Conservation (phyloP, 805 yeast species). For the Grigorovia humatica region DNA sequence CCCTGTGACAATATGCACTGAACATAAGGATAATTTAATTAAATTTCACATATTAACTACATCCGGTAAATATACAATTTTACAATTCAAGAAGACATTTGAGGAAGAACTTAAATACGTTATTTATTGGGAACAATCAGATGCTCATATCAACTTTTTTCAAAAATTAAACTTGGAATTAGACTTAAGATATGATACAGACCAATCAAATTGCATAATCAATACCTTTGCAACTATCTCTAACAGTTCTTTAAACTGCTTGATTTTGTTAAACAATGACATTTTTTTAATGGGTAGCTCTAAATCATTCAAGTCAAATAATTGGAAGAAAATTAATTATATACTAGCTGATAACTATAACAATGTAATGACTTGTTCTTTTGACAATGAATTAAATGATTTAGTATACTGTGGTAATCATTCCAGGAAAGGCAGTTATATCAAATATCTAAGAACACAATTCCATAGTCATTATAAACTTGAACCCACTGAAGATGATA, state of each 20-base stretch:
- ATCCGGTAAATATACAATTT: not conserved
- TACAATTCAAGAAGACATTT: slow-evolving; percentile 1
- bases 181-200: not conserved
- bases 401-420: not conserved
- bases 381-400: not conserved
- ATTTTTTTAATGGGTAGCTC: not conserved
- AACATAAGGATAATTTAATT: not conserved
- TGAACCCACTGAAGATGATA: not conserved
- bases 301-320: not conserved
- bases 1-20: not conserved
- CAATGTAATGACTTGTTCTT: not conserved
- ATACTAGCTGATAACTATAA: not conserved
- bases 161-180: not conserved
- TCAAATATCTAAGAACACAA: not conserved
- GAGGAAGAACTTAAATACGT: slow-evolving; percentile 6
- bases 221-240: not conserved
- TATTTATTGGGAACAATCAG: slow-evolving; percentile 2
- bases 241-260: not conserved
- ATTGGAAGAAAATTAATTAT: not conserved
- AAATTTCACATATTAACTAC: slow-evolving; percentile 2
- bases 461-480: not conserved
- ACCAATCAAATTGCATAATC: not conserved
- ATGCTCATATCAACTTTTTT: not conserved
- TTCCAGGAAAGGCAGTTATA: not conserved
- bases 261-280: not conserved